Evolutionary conservation across 2,329 filamentous ascomycete species (phyloP), one percentile per base, ranked within the genome.

Genomic region (Botryotinia convoluta): DNA sequence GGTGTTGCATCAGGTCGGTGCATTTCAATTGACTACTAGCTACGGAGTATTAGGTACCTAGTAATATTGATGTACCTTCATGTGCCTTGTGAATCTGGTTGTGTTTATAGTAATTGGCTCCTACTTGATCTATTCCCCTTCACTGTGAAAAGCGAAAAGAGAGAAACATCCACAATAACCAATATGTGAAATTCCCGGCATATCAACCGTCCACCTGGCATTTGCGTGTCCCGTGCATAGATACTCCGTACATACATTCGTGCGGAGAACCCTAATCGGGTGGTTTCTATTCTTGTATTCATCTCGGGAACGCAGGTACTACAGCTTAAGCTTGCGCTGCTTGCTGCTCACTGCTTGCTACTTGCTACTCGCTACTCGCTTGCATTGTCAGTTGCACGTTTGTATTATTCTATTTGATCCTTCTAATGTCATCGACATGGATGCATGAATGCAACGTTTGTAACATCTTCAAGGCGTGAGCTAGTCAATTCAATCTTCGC

Each of bases 221-320:
- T 48, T 57, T 65, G 22, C 62, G 32, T 64, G n/a, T 64, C 42
- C 62, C 29, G 44, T 65, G 62, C 62, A 65, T 61, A n/a, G 48
- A 54, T 61, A 39, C 59, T 39, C 59, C 22, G 59, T 61, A 44
- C 61, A 54, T 67, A 45, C n/a, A 37, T 45, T 61, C 37, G 68
- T 71, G 69, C 42, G 69, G 69, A 71, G 69, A 54, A 65, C 59
- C 69, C 59, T 64, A 64, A 64, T 64, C 48, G 44, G 59, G 26
- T 8, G 12, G 35, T 71, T 45, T 64, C 59, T 71, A 64, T 64
- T 71, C 42, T 64, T 71, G 42, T 64, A 54, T 51, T 32, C 60
- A 32, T 60, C 22, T 51, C 59, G 69, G 32, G 59, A 64, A 64
- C 32, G 59, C 69, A 71, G 69, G 69, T 64, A 71, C 69, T 51